These are phyloP conservation scores for Cnidoscolus chayamansa DNA, from an alignment of 441 rosid genomes.

Conservation along the genomic window DNA sequence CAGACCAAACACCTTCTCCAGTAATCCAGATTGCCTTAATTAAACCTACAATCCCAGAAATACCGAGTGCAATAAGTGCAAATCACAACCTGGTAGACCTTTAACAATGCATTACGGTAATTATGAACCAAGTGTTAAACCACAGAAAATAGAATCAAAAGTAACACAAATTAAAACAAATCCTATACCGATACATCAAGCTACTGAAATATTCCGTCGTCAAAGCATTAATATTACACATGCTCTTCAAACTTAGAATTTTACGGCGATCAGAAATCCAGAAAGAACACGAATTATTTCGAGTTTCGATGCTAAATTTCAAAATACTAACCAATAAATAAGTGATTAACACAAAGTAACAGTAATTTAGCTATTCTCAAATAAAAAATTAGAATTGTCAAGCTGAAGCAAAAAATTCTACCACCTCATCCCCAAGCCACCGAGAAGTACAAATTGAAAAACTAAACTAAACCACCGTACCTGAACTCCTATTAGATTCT, in stretches of 20 bases:
- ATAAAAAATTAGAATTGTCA: not conserved
- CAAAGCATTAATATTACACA: not conserved
- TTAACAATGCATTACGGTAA: not conserved
- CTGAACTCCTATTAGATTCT: not conserved
- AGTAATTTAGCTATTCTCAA: not conserved
- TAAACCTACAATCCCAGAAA: not conserved
- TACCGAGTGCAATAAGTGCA: not conserved
- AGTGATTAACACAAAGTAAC: not conserved
- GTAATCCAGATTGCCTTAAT: not conserved
- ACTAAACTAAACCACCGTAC: not conserved
- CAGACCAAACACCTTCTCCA: not conserved
- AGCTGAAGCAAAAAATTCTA: not conserved
- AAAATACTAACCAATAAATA: not conserved
- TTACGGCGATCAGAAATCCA: not conserved
- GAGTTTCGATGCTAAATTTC: not conserved
- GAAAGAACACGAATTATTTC: not conserved
- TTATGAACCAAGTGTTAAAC: not conserved
- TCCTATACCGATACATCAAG: not conserved
- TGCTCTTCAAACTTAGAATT: not conserved
- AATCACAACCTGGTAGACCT: not conserved
- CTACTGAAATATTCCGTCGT: not conserved
- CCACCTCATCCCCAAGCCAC: not conserved
- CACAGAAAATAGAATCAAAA: not conserved
- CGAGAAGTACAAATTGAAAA: not conserved
- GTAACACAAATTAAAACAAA: not conserved